These are phyloP conservation scores for Cercospora sp. DNA, from an alignment of 2,329 filamentous ascomycete genomes.

Conservation along the genomic window DNA sequence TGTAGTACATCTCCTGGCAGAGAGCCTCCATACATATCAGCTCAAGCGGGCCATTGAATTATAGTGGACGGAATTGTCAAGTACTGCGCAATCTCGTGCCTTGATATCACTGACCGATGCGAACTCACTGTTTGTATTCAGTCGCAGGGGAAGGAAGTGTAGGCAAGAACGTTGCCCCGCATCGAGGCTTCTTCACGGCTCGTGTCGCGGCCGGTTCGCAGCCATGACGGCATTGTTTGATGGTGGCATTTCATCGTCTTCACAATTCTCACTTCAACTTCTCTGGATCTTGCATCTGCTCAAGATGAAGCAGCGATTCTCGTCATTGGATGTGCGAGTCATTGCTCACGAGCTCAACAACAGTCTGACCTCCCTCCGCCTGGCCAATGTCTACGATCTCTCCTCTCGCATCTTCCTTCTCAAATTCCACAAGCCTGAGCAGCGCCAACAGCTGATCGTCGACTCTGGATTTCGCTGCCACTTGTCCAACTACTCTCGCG, in stretches of 20 bases:
- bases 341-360: constrained; percentile 89
- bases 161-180: background rate
- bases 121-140: no score
- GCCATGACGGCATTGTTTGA: constrained; percentile 6
- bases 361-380: constrained; percentile 72
- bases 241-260: background rate
- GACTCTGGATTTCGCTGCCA: constrained; percentile 97
- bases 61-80: no score
- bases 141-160: no score
- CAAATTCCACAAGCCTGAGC: constrained; percentile 88
- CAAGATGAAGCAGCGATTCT: constrained; percentile 75
- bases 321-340: constrained; percentile 78
- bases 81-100: no score
- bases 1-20: no score
- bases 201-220: background rate
- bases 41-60: no score
- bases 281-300: background rate
- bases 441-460: constrained; percentile 85
- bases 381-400: constrained; percentile 94
- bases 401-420: constrained; percentile 93
- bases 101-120: no score
- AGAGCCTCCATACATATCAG: no score
- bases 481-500: constrained; percentile 84
- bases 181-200: background rate
- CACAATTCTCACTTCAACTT: background rate